A percentile compares a stretch with the other conserved stretches of the same genome.
Evolutionary conservation across 164 flowering plant species (phyloP).

Genomic region (Hamamelis virginiana): DNA sequence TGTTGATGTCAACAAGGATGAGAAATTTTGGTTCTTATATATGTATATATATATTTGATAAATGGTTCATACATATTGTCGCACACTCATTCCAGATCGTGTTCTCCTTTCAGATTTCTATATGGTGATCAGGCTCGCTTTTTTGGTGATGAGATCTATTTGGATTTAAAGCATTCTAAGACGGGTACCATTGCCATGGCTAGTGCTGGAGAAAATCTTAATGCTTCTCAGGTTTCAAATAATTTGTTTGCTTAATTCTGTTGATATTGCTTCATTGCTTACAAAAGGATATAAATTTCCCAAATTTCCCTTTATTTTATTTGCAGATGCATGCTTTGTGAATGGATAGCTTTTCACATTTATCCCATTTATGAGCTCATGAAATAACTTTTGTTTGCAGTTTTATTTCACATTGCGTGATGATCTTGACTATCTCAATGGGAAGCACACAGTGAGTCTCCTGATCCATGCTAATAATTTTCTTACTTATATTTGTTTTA

Average conservation of each 20-base stretch:
- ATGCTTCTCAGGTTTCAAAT: conserved; percentile 88
- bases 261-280: neutral
- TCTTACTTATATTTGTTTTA: neutral
- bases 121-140: conserved; percentile 98
- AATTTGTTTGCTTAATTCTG: neutral
- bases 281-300: neutral
- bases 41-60: no score
- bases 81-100: neutral
- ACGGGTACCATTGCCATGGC: conserved; percentile 95
- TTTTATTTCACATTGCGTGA: conserved; percentile 90
- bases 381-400: conserved; percentile 40
- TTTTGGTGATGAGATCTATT: conserved; percentile 85
- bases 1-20: no score
- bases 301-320: no score
- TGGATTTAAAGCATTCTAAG: conserved; percentile 84
- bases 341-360: no score
- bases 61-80: neutral
- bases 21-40: neutral
- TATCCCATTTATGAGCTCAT: neutral
- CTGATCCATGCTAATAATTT: neutral
- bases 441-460: conserved; percentile 84
- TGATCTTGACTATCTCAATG: conserved; percentile 95
- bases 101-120: conserved; percentile 55
- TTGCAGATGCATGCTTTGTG: no score
- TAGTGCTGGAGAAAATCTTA: conserved; percentile 92